Evolutionary conservation across 129 eudicot genomes (phyloP).

Genomic region (Smallanthus sonchifolius): DNA sequence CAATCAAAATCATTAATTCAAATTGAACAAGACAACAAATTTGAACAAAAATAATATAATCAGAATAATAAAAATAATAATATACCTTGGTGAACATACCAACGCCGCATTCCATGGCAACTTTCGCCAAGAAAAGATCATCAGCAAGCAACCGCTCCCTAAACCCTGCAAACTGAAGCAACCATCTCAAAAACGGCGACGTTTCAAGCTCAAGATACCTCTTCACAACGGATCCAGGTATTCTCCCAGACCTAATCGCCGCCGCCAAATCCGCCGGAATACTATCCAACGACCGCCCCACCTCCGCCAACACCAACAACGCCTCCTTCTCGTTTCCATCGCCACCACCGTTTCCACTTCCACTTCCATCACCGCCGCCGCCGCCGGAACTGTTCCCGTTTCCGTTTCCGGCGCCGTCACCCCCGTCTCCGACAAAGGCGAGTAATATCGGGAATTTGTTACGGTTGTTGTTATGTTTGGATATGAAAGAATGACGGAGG

Average conservation of each 20-base stretch:
- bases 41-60: background rate
- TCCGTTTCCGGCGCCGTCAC: constrained; percentile 12
- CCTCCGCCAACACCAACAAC: constrained; percentile 58
- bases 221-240: constrained; percentile 61
- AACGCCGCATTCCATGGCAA: constrained; percentile 79
- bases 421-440: constrained; percentile 35
- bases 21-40: background rate
- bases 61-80: background rate
- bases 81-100: constrained; percentile 86
- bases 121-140: constrained; percentile 81
- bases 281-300: constrained; percentile 63
- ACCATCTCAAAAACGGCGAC: constrained; percentile 54
- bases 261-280: constrained; percentile 74
- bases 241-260: constrained; percentile 57
- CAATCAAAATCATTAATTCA: background rate
- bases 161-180: constrained; percentile 75
- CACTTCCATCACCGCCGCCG: constrained; percentile 34
- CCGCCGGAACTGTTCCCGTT: constrained; percentile 29
- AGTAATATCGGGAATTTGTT: constrained; percentile 12
- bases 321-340: constrained; percentile 60
- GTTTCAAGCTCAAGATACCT: constrained; percentile 65
- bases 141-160: constrained; percentile 92
- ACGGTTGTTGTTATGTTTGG: background rate
- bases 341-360: constrained; percentile 2
- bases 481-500: background rate